These are phyloP conservation scores for Lepiota brunneoincarnata DNA, from an alignment of 768 basidiomycete species.

Conservation along the genomic window DNA sequence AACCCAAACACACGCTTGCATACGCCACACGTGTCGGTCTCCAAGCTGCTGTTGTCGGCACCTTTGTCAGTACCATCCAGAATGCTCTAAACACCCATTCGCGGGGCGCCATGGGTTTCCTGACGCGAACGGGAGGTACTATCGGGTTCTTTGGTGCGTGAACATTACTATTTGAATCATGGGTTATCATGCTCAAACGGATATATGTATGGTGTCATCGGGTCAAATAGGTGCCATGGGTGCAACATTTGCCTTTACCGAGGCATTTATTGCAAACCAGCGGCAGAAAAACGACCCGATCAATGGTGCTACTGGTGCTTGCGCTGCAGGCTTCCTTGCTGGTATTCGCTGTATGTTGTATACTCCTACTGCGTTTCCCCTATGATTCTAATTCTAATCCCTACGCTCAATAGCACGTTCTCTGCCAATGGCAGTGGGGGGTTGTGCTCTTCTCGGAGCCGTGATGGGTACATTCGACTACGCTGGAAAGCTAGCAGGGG, in stretches of 20 bases:
- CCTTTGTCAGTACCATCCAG: slow-evolving; percentile 67
- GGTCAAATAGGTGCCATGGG: slow-evolving; percentile 76
- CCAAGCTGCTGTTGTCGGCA: slow-evolving; percentile 65
- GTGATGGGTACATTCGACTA: slow-evolving; percentile 82
- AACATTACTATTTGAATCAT: neutral
- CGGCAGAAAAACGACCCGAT: slow-evolving; percentile 75
- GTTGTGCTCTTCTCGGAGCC: slow-evolving; percentile 76
- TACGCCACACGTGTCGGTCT: slow-evolving; percentile 57
- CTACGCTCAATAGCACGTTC: slow-evolving; percentile 61
- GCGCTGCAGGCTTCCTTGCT: slow-evolving; percentile 90
- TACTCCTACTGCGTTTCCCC: slow-evolving; percentile 2
- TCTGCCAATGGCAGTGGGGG: slow-evolving; percentile 75
- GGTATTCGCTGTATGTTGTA: slow-evolving; percentile 69
- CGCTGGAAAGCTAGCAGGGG: slow-evolving; percentile 60
- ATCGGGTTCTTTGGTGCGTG: slow-evolving; percentile 88
- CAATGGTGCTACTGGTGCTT: slow-evolving; percentile 84
- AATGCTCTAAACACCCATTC: slow-evolving; percentile 79
- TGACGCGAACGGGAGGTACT: slow-evolving; percentile 85
- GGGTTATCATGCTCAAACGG: neutral
- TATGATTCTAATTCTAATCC: slow-evolving; percentile 14
- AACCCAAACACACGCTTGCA: slow-evolving; percentile 52
- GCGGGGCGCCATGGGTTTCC: slow-evolving; percentile 79
- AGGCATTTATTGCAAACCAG: slow-evolving; percentile 77
- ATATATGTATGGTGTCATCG: slow-evolving; percentile 4
- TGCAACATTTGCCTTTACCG: slow-evolving; percentile 79